A percentile compares a stretch with the other conserved stretches of the same genome.
phyloP scores from a whole-genome alignment of 306 rosid genomes.

The Arachis hypogaea region DNA sequence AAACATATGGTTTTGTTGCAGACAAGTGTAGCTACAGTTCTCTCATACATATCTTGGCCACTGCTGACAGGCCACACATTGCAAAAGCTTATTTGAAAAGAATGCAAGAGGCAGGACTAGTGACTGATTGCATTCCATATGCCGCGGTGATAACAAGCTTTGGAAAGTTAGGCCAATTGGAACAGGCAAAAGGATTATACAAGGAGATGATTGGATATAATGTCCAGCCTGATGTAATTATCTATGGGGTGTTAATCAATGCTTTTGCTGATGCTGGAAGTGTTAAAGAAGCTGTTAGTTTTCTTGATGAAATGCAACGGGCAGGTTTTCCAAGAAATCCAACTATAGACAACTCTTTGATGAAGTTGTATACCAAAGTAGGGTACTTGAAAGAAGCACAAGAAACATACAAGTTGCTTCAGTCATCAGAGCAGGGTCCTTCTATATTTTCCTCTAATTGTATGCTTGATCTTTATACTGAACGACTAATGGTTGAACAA shows the following conservation, averaged over 20 bases:
- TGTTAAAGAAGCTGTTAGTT: constrained; percentile 62
- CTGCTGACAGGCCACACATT: constrained; percentile 62
- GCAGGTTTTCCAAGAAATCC: constrained; percentile 62
- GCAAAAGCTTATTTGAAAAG: constrained; percentile 64
- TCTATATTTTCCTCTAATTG: constrained; percentile 75
- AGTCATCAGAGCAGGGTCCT: constrained; percentile 56
- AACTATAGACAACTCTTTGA: constrained; percentile 64
- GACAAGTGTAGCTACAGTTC: constrained; percentile 72
- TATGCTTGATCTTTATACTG: constrained; percentile 83
- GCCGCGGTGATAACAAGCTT: constrained; percentile 76
- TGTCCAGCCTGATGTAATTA: constrained; percentile 68
- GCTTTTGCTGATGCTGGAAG: constrained; percentile 75
- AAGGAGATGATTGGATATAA: constrained; percentile 63
- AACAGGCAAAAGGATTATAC: constrained; percentile 62
- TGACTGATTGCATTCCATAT: constrained; percentile 70
- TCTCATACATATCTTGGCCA: constrained; percentile 72
- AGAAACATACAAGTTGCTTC: constrained; percentile 68
- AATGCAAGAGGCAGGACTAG: constrained; percentile 74
- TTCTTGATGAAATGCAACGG: constrained; percentile 60
- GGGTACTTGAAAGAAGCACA: constrained; percentile 78
- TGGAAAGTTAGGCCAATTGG: constrained; percentile 61
- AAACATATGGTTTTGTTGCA: constrained; percentile 52
- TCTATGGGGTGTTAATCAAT: constrained; percentile 72
- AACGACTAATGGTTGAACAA: constrained; percentile 65
- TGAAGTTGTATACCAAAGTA: constrained; percentile 79